Evolutionary conservation across 306 rosid species (phyloP).

Genomic region (Cyamopsis tetragonoloba): DNA sequence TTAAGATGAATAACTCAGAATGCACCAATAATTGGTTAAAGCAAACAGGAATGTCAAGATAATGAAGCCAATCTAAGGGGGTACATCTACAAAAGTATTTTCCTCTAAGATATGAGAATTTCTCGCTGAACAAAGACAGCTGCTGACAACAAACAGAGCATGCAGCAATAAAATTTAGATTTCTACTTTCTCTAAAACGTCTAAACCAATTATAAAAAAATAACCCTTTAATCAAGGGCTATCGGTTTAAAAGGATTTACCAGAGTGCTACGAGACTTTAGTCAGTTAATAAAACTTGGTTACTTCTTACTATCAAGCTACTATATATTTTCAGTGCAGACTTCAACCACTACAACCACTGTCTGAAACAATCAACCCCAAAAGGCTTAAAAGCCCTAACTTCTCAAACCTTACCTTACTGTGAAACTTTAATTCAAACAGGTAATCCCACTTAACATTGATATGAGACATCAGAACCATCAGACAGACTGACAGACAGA

Average conservation of each 20-base stretch:
- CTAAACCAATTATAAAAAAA: too few species aligned
- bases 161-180: not conserved
- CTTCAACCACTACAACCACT: not conserved
- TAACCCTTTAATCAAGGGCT: too few species aligned
- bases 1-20: too few species aligned
- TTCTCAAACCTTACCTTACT: not conserved
- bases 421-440: not conserved
- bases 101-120: not conserved
- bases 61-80: too few species aligned
- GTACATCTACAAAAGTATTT: too few species aligned
- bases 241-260: too few species aligned
- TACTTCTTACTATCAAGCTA: not conserved
- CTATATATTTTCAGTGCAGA: not conserved
- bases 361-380: not conserved
- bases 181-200: too few species aligned
- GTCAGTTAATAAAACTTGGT: too few species aligned
- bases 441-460: not conserved
- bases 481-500: not conserved
- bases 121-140: not conserved
- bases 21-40: too few species aligned
- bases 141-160: not conserved
- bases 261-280: too few species aligned
- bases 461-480: not conserved
- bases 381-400: not conserved
- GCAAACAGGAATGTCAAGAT: too few species aligned